Conservation (phyloP, 176 grass and related monocot species). For the Olyra latifolia region DNA sequence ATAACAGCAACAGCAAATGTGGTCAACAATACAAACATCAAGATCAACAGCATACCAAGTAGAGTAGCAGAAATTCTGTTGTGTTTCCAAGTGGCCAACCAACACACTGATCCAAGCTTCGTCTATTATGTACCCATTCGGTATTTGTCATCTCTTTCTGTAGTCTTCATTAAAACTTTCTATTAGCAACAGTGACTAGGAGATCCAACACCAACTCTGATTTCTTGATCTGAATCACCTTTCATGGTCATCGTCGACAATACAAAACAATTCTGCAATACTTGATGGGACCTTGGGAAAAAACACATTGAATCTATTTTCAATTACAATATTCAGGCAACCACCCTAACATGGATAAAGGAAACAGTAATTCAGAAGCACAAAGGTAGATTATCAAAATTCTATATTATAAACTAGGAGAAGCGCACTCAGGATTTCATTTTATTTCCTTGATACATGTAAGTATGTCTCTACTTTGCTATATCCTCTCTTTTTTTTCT, state of each 20-base stretch:
- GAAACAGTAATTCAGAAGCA: not conserved
- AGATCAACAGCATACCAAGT: slow-evolving; percentile 24
- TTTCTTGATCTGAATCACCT: slow-evolving; percentile 33
- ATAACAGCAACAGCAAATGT: slow-evolving; percentile 35
- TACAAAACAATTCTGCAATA: not conserved
- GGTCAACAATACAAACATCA: slow-evolving; percentile 24
- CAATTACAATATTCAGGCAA: not conserved
- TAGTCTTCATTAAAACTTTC: slow-evolving; percentile 11
- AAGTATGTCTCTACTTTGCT: not conserved
- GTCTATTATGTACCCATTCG: slow-evolving; percentile 10
- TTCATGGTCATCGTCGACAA: slow-evolving; percentile 28
- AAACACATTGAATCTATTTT: not conserved
- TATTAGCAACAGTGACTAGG: slow-evolving; percentile 16
- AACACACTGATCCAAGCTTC: slow-evolving; percentile 17
- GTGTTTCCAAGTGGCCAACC: slow-evolving; percentile 16
- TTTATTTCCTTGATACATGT: not conserved
- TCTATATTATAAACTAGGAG: not conserved
- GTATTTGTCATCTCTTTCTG: slow-evolving; percentile 26
- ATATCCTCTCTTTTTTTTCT: not conserved
- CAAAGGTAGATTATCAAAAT: not conserved
- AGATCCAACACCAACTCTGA: slow-evolving; percentile 7
- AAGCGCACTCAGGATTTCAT: not conserved
- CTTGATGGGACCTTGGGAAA: slow-evolving; percentile 23
- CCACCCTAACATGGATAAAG: slow-evolving; percentile 11
- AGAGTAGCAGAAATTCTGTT: not conserved